Evolutionary conservation across 2,329 filamentous ascomycete species (phyloP), one percentile per base, ranked within the genome.

Genomic region (Penicillium hordei): DNA sequence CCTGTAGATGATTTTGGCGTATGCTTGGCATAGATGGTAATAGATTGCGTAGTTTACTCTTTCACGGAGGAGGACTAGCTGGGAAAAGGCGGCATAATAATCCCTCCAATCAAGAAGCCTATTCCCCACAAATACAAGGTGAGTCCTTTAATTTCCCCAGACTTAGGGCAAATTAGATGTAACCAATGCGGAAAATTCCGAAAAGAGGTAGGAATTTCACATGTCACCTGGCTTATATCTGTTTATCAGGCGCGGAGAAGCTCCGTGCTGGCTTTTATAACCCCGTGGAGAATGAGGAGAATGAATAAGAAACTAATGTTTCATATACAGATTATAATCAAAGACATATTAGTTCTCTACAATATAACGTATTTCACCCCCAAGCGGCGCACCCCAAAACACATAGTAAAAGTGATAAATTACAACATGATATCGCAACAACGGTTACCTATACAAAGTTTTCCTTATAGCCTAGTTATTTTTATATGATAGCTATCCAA

Each of bases 241-340:
- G 23, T 17, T 36, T 19, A 25, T 38, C 44, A 44, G 51, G 8
- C 25, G 25, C 60, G 60, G 60, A 62, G 48, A 33, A 25, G 27
- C 44, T 48, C 60, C 62, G 58, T 62, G 56, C 57, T 60, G 39
- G 31, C 55, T 60, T 56, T 25, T 40, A 40, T 25, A 23, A 52
- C 17, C 23, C 61, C 61, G 58, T 64, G 58, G 60, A 60, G 55
- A 49, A 64, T 58, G 17, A 23, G 42, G 54, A 43, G 15, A 49
- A 33, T 13, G 12, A 31, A 5, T 31, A 31, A 31, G 29, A 33
- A 33, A 15, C 36, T 34, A 42, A 42, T 13, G 6, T 42, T n/a
- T 40, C 17, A 57, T 21, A 36, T 29, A 27, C 21, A 39, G 31
- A n/a, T 27, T n/a, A 38, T n/a, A 38, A 36, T 2, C 4, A 38